These are phyloP conservation scores for Bodo saltans DNA, from an alignment of 78 protist species.

Conservation along the genomic window DNA sequence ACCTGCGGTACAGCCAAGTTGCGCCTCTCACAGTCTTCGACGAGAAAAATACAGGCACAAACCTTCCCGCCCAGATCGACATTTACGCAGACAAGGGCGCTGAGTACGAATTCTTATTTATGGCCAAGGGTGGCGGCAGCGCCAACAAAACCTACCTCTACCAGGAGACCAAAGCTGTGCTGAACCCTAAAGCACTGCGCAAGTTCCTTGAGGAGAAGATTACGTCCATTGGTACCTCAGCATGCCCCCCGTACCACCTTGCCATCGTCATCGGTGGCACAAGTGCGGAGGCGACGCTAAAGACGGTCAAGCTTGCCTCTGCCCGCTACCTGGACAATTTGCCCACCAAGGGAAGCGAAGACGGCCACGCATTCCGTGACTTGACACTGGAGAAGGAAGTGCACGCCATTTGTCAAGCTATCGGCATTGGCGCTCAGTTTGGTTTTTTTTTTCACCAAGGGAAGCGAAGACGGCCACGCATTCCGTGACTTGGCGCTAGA, in stretches of 20 bases:
- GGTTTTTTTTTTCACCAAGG: too few relatives aligned
- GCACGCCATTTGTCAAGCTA: constrained; percentile 18
- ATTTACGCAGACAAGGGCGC: constrained; percentile 53
- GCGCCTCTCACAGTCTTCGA: constrained; percentile 73
- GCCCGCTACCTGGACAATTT: constrained; percentile 54
- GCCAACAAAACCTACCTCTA: constrained; percentile 77
- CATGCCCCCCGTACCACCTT: constrained; percentile 76
- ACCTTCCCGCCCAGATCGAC: constrained; percentile 86
- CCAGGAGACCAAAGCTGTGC: constrained; percentile 71
- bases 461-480: constrained; percentile 57
- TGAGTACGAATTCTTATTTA: constrained; percentile 62
- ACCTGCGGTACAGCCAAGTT: constrained; percentile 78
- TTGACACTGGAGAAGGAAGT: constrained; percentile 45
- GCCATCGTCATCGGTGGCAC: constrained; percentile 74
- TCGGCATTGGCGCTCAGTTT: constrained; percentile 80
- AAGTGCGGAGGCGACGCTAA: constrained; percentile 71
- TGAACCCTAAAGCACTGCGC: constrained; percentile 32
- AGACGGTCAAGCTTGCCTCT: constrained; percentile 71
- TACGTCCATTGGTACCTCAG: constrained; percentile 71
- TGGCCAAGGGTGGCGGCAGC: constrained; percentile 83
- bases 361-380: constrained; percentile 68
- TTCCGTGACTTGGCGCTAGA: constrained; percentile 68
- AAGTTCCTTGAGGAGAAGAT: constrained; percentile 58
- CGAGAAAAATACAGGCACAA: constrained; percentile 72
- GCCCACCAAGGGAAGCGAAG: constrained; percentile 53